phyloP scores from a whole-genome alignment of 352 stramenopile genomes.

The Plasmopara muralis region DNA sequence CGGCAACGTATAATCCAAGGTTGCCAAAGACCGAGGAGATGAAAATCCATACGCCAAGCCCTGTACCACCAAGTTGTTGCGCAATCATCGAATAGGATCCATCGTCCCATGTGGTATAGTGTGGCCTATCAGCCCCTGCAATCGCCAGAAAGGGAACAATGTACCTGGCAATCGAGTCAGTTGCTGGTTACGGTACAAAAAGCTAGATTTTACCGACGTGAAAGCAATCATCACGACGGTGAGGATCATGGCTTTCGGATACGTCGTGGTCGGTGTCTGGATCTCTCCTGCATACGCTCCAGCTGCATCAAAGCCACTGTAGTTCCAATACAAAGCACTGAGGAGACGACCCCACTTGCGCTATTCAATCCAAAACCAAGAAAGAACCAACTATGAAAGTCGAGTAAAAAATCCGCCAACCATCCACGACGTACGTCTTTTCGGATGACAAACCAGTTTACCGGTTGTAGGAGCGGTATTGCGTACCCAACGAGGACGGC shows the following conservation, averaged over 20 bases:
- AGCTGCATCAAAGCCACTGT: conserved; percentile 70
- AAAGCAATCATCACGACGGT: conserved; percentile 69
- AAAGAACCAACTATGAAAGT: not conserved
- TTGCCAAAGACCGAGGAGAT: conserved; percentile 74
- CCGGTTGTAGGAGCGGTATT: conserved; percentile 51
- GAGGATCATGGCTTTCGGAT: conserved; percentile 70
- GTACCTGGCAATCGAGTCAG: conserved; percentile 23
- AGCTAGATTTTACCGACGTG: conserved; percentile 33
- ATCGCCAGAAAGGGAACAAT: conserved; percentile 67
- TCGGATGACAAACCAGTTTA: conserved; percentile 65
- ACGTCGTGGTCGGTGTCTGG: conserved; percentile 57
- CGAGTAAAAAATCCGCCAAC: not conserved
- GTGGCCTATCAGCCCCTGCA: conserved; percentile 56
- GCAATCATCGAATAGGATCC: conserved; percentile 73
- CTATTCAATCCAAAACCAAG: conserved; percentile 11
- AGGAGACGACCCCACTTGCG: conserved; percentile 57
- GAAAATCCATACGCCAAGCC: conserved; percentile 72
- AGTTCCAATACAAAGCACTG: conserved; percentile 79
- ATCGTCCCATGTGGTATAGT: conserved; percentile 71
- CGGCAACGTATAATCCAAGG: conserved; percentile 70
- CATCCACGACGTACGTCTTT: conserved; percentile 29
- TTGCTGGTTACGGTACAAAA: not conserved
- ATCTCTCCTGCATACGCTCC: conserved; percentile 73
- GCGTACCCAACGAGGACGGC: conserved; percentile 43
- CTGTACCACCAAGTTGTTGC: conserved; percentile 49